Base-by-base conservation (phyloP, 164 flowering plant genomes). In the Umbilicus rupestris region DNA sequence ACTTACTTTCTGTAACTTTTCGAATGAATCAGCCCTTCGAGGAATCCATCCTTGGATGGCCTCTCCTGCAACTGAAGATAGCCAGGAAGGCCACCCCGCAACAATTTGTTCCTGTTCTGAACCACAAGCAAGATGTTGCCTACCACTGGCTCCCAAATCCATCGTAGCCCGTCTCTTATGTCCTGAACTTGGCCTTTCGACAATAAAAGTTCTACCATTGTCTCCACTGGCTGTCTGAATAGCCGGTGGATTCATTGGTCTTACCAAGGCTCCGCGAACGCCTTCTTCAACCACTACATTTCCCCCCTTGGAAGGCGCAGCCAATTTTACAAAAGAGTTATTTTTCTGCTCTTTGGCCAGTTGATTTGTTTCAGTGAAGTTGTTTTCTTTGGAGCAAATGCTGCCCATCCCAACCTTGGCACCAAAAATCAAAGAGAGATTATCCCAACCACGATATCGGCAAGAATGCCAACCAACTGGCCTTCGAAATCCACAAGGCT, bases 121-220 rank as follows among this genome's bases (percentile, higher is more conserved):
- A 14, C 22, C 60, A 55, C 33, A 26, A 2, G 33, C 60, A 55
- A 55, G 33, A 15, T 11, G 60, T 55, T 55, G 60, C 60, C 60
- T 55, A 28, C 60, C 60, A 28, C 60, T 55, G 31, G 15, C 4
- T 55, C 60, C 60, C 60, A 55, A 55, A 55, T 55, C 60, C 60
- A 55, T 55, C 12, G 60, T 55, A 1, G 57, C 57, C 29, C 57
- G 26, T 50, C 57, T 9, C 57, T 50, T 12, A 44, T 55, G 60
- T 26, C 60, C 60, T 26, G 60, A 55, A 55, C 33, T 4, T 12
- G 60, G 57, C 28, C 57, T 50, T 50, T 50, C 57, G 22, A 50
- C 29, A 50, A 47, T 47, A 47, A 47, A 19, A 47, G 20, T n/a
- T 47, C 22, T 47, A n/a, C 58, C 58, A 55, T 55, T 55, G 5